Base-by-base conservation (phyloP, 2,329 filamentous ascomycete genomes). In the Hymenoscyphus fructigenus region DNA sequence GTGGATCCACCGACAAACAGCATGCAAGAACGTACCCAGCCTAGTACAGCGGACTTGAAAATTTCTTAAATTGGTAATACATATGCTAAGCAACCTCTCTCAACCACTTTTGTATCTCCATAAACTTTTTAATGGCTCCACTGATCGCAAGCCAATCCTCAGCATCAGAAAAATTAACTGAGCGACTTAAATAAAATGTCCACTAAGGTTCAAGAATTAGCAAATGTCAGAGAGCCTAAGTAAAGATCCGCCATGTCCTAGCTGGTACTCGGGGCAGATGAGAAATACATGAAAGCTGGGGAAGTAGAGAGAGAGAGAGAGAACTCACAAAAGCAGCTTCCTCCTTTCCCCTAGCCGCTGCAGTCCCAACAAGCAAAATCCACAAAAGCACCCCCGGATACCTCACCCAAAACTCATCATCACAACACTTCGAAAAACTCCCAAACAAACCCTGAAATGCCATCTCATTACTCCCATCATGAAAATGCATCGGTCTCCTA, bases 341-440 rank as follows among this genome's bases (percentile, higher is more conserved):
- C 41, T 66, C 62, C 53, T 59, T 68, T 14, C 53, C 65, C 26
- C 62, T 60, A 2, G 36, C n/a, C 36, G 61, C 58, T 3, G 66
- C 58, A 6, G 65, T 66, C 3, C 64, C 66, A 1, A 68, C 66
- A 2, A 68, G 60, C 32, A 66, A 26, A 15, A 64, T 50, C 66
- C 66, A 68, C 9, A 66, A 41, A 53, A 63, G 53, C 17, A 68
- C 53, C 5, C 66, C 66, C 3, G 66, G 66, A 60, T 66, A 63
- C 5, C 47, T 12, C 10, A 62, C 34, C 66, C 66, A 68, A 57
- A 68, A 68, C 2, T 62, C 62, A 28, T 62, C 66, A 38, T 62
- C 44, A 4, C 60, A 57, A 28, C 61, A 64, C 53, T 64, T 62
- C 15, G 50, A 41, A 38, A 68, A 66, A 3, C n/a, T 28, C 2